Evolutionary conservation across 345 rosid species (phyloP), one percentile per base, ranked within the genome.

Genomic region (Triadica sebifera): DNA sequence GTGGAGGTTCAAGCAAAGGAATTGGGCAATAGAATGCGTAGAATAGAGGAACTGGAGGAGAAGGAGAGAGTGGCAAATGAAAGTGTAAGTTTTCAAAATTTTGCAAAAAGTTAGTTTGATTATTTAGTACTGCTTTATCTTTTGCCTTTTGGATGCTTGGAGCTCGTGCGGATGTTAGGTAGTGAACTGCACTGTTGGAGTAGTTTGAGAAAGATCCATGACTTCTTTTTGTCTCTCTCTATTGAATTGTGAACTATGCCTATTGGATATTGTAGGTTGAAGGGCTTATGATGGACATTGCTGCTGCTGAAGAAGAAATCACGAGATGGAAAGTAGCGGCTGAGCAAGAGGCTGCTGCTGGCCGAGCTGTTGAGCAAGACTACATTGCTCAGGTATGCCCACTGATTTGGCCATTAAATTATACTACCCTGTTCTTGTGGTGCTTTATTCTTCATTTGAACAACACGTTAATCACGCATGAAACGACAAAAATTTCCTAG

Each of bases 251-350:
- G 8, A 58, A 49, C 46, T 69, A 62, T 25, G 10, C 20, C 22
- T n/a, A 3, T 59, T 20, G 29, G n/a, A 37, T 38, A 34, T 75
- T 86, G 65, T 78, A 96, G 99, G 87, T 96, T 74, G 98, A 96
- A 86, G 99, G 98, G 79, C 93, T 96, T 70, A 93, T 96, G 98
- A 83, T 87, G 75, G 98, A 96, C 80, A 90, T 96, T 78, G 89
- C 96, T 82, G 95, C 95, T 69, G 93, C 99, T 72, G 99, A 93
- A 84, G 99, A 93, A 89, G 99, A 96, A 87, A 96, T 96, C 78
- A 72, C 86, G 25, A 88, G 99, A 85, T 96, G 99, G 99, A 96
- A 93, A 90, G 87, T 86, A 57, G 99, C 99, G 76, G 99, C 98
- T 59, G 99, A 93, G 87, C 89, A 96, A 73, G 99, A 93, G 82